Conservation (phyloP, 1,284 basidiomycete species). For the Leucoagaricus sp. region DNA sequence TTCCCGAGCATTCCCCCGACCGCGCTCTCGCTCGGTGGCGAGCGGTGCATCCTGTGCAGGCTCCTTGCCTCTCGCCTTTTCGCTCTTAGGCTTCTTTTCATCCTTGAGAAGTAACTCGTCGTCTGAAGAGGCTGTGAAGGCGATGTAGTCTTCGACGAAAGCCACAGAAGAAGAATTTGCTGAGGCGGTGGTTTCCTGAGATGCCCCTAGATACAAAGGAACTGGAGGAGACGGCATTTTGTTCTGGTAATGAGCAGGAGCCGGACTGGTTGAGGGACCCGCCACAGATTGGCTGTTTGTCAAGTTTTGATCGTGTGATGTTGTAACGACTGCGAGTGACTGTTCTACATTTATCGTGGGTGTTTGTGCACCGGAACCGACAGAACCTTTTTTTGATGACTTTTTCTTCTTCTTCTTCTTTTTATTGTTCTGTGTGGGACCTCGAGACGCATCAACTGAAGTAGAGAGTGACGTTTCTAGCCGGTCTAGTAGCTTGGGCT, state of each 20-base stretch:
- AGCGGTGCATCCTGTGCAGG: slow-evolving; percentile 20
- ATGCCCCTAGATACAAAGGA: no score
- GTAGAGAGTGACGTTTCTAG: background rate
- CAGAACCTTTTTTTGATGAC: background rate
- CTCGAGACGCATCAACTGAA: background rate
- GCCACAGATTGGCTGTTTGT: background rate
- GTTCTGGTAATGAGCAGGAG: no score
- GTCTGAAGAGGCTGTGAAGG: slow-evolving; percentile 44
- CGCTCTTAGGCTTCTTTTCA: slow-evolving; percentile 11
- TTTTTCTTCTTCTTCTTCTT: slow-evolving; percentile 10
- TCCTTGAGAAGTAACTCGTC: slow-evolving; percentile 19
- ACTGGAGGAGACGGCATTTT: no score
- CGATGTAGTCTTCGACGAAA: slow-evolving; percentile 61
- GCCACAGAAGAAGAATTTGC: slow-evolving; percentile 22
- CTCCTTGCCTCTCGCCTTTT: slow-evolving; percentile 21
- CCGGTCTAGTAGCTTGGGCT: background rate
- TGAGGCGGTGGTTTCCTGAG: background rate
- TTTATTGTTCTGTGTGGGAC: background rate
- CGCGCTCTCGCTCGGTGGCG: slow-evolving; percentile 43
- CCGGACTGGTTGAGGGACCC: background rate
- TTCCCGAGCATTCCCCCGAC: slow-evolving; percentile 35
- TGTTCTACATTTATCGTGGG: background rate
- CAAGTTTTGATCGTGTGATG: background rate
- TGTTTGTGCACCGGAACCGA: background rate
- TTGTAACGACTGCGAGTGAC: background rate